These are phyloP conservation scores for Lasiosphaeria miniovina DNA, from an alignment of 495 filamentous ascomycete species.

Conservation along the genomic window DNA sequence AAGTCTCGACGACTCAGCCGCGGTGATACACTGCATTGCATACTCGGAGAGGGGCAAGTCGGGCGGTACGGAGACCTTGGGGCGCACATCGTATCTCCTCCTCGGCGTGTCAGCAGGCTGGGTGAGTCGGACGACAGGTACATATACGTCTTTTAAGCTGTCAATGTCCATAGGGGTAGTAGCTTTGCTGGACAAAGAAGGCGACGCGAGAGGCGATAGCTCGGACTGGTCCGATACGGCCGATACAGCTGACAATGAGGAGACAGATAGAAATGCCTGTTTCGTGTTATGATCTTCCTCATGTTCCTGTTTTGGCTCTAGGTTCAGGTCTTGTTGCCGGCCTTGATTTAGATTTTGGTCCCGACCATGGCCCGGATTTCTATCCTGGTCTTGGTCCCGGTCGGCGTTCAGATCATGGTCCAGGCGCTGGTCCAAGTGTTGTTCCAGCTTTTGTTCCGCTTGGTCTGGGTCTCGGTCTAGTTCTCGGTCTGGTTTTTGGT, in stretches of 20 bases:
- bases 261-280: conserved; percentile 7
- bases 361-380: no score
- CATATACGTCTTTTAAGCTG: conserved; percentile 27
- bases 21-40: conserved; percentile 80
- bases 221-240: conserved; percentile 36
- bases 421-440: no score
- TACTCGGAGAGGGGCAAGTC: conserved; percentile 69
- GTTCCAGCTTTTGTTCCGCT: not conserved
- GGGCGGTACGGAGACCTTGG: conserved; percentile 78
- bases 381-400: no score
- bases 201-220: conserved; percentile 40
- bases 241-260: conserved; percentile 24
- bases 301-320: no score
- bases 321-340: no score
- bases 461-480: not conserved
- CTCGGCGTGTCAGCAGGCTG: conserved; percentile 19
- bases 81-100: conserved; percentile 54
- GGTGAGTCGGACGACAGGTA: conserved; percentile 6
- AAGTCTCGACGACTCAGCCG: conserved; percentile 83
- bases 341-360: no score
- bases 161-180: conserved; percentile 54
- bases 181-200: conserved; percentile 53
- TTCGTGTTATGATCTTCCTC: not conserved
- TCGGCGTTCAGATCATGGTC: no score
- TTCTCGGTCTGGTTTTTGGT: not conserved